Base-by-base conservation (phyloP, 306 rosid species). In the Potentilla sterilis region DNA sequence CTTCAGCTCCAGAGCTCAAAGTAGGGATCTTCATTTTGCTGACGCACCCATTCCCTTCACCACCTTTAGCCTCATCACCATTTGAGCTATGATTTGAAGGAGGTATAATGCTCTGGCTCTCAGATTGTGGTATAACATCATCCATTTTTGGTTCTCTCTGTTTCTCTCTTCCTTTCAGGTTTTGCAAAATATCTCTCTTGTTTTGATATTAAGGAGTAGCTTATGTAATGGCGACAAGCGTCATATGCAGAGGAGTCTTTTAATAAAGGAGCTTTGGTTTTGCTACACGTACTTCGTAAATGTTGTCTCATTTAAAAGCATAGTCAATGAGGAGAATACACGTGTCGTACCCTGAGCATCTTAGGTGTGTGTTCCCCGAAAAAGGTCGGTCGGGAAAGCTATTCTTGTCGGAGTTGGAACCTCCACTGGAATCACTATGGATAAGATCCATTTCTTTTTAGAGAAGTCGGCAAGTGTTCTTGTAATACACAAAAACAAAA, bases 131-230 rank as follows among this genome's bases (percentile, higher is more conserved):
- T 5, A 76, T 15, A 64, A 49, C 34, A 77, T 77, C 84, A 70
- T 83, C 87, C 87, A 83, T 83, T 1, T 69, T 78, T 49, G 3
- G 43, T 35, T 9, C 21, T 73, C 38, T 51, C 70, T 35, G 21
- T 51, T 3, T 41, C 19, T 21, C 0, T 67, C 10, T 68, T 44
- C 35, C 7, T 14, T 70, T 35, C 37, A 0, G 46, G 63, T 46
- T 49, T 37, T 22, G 1, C 22, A 72, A 49, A 28, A 73, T 72
- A 22, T 57, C 35, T 73, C 2, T 16, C 28, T 16, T 28, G 40
- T 51, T 44, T 69, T 18, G 51, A 11, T 73, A 40, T 1, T 1
- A 4, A 12, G 38, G 21, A 1, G 38, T 15, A 38, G 41, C 41
- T 14, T 41, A 41, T 73, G 54, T 15, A 41, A 18, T 18, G 61